Percentiles rank a stretch among this genome's conserved stretches.
These are phyloP conservation scores for Sporisorium sorghi DNA, from an alignment of 1,284 basidiomycete genomes.

Conservation along the genomic window DNA sequence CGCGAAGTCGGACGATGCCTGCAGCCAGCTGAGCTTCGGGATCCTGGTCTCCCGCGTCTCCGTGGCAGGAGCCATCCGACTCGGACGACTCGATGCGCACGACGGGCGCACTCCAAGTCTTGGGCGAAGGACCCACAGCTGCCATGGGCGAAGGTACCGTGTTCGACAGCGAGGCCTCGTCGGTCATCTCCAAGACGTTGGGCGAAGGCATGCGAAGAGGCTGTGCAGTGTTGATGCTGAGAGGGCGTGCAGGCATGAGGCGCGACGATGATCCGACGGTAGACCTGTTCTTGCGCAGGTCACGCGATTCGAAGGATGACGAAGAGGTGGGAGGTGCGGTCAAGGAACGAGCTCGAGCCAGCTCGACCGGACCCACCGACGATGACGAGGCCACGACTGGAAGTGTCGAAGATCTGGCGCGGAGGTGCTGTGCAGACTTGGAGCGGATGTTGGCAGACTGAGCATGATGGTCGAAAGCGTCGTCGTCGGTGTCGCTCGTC, in stretches of 20 bases:
- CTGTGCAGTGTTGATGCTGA: slow-evolving; percentile 53
- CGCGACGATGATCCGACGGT: slow-evolving; percentile 14
- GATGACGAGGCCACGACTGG: slow-evolving; percentile 13
- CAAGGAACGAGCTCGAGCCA: slow-evolving; percentile 34
- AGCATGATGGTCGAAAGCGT: slow-evolving; percentile 2
- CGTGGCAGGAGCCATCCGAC: slow-evolving; percentile 62
- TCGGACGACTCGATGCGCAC: slow-evolving; percentile 50
- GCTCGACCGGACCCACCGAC: slow-evolving; percentile 13
- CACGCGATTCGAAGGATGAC: slow-evolving; percentile 11
- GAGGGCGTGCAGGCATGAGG: slow-evolving; percentile 46
- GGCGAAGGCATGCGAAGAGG: slow-evolving; percentile 41
- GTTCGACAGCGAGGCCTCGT: slow-evolving; percentile 6
- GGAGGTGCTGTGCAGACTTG: slow-evolving; percentile 12
- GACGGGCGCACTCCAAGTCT: slow-evolving; percentile 22
- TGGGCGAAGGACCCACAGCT: slow-evolving; percentile 17
- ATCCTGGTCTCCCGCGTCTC: slow-evolving; percentile 59
- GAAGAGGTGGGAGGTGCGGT: slow-evolving; percentile 19
- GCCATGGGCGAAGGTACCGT: slow-evolving; percentile 16
- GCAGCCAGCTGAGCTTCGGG: slow-evolving; percentile 60
- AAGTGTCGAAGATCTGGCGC: slow-evolving; percentile 30
- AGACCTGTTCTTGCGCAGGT: slow-evolving; percentile 25
- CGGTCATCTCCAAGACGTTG: slow-evolving; percentile 23
- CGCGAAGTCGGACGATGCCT: slow-evolving; percentile 45
- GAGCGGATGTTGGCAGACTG: slow-evolving; percentile 3
- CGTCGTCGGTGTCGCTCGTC: slow-evolving; percentile 38